These are phyloP conservation scores for Blumeriella jaapii DNA, from an alignment of 2,329 filamentous ascomycete genomes.

Conservation along the genomic window DNA sequence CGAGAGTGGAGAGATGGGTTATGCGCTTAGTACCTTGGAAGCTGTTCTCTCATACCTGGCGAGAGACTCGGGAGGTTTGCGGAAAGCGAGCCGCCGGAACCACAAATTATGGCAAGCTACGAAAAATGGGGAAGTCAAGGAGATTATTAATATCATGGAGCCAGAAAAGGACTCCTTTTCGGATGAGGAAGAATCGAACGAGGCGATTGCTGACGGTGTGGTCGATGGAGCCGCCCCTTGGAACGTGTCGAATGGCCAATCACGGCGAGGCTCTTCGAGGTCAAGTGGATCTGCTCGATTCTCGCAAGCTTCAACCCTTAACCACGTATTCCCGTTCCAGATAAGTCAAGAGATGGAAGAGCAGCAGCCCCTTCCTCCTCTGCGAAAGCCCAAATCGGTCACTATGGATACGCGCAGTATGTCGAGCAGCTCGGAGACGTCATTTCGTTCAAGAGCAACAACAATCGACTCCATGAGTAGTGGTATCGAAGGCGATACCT, in stretches of 20 bases:
- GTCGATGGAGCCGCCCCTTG: conserved; percentile 33
- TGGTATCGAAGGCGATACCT: conserved; percentile 74
- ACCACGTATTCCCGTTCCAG: conserved; percentile 90
- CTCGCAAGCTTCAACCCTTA: conserved; percentile 35
- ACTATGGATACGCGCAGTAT: conserved; percentile 84
- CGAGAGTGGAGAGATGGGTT: conserved; percentile 90
- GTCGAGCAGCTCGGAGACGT: conserved; percentile 76
- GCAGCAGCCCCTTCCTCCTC: conserved; percentile 29
- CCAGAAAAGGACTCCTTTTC: conserved; percentile 35
- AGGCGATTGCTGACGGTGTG: conserved; percentile 33
- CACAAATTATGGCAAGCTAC: conserved; percentile 79
- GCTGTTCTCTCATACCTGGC: conserved; percentile 83
- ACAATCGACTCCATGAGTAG: conserved; percentile 66
- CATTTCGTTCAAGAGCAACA: conserved; percentile 66
- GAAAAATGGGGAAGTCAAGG: conserved; percentile 62
- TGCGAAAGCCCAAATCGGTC: conserved; percentile 43
- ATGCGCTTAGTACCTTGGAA: conserved; percentile 91
- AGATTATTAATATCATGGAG: conserved; percentile 70
- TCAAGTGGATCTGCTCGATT: conserved; percentile 15
- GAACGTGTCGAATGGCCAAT: conserved; percentile 18
- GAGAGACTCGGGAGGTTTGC: conserved; percentile 68
- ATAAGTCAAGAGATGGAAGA: conserved; percentile 36
- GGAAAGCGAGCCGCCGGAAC: conserved; percentile 78
- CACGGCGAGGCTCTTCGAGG: conserved; percentile 16
- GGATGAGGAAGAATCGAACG: conserved; percentile 21